These are phyloP conservation scores for Dipteronia dyeriana DNA, from an alignment of 345 rosid genomes.

Conservation along the genomic window DNA sequence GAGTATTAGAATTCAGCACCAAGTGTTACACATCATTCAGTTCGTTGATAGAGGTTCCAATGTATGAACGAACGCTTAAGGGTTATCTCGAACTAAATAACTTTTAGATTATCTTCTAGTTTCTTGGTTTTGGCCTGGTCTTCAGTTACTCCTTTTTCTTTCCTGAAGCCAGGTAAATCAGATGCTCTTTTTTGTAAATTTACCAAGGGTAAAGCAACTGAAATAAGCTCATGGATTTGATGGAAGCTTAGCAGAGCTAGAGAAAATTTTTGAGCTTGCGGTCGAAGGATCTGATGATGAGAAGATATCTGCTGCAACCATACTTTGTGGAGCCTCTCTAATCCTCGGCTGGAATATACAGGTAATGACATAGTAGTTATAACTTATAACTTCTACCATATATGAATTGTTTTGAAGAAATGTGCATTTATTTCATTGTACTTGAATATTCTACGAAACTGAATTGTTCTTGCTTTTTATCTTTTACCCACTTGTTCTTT, in stretches of 20 bases:
- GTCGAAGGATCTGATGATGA: constrained; percentile 79
- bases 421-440: neutral
- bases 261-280: constrained; percentile 90
- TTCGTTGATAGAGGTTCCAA: constrained; percentile 10
- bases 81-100: constrained; percentile 11
- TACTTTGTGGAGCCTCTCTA: constrained; percentile 96
- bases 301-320: constrained; percentile 87
- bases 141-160: constrained; percentile 62
- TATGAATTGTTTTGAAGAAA: constrained; percentile 5
- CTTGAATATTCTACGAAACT: neutral
- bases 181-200: constrained; percentile 69
- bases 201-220: constrained; percentile 79
- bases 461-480: constrained; percentile 3
- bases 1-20: constrained; percentile 3
- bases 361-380: constrained; percentile 40
- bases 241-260: constrained; percentile 98
- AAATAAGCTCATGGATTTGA: constrained; percentile 87
- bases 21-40: constrained; percentile 8
- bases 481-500: constrained; percentile 2
- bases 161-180: constrained; percentile 70
- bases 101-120: constrained; percentile 17
- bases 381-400: constrained; percentile 2
- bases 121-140: constrained; percentile 45
- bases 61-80: constrained; percentile 4
- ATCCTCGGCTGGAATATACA: constrained; percentile 96